These are phyloP conservation scores for Phytophthora macrochlamydospora DNA, from an alignment of 352 stramenopile species.

Conservation along the genomic window DNA sequence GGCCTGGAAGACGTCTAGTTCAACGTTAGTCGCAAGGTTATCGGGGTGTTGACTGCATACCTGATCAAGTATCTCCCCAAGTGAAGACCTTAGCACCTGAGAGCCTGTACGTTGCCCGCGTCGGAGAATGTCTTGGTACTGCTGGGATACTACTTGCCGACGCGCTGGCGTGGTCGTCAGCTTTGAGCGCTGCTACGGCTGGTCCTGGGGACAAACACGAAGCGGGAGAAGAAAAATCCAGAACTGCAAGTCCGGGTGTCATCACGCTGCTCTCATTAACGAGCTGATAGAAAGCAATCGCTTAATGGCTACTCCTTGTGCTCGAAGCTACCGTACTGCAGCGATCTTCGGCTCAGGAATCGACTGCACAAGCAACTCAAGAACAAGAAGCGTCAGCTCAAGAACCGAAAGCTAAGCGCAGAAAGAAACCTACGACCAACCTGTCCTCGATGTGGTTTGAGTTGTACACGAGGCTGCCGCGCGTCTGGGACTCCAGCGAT, in stretches of 20 bases:
- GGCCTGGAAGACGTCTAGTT: neutral
- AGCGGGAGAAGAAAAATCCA: too few species aligned
- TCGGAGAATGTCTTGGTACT: neutral
- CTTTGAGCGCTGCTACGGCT: too few species aligned
- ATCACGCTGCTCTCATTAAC: too few species aligned
- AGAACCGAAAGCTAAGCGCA: conserved; percentile 10
- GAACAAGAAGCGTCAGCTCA: conserved; percentile 2
- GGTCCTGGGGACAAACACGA: too few species aligned
- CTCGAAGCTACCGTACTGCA: neutral
- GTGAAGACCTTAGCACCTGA: conserved; percentile 2
- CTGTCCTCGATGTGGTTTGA: conserved; percentile 10
- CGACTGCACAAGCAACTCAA: neutral
- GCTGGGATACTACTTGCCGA: neutral
- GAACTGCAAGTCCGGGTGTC: too few species aligned
- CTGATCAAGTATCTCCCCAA: conserved; percentile 5
- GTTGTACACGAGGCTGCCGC: conserved; percentile 8
- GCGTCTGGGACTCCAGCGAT: neutral
- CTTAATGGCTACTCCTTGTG: too few species aligned
- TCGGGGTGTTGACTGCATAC: conserved; percentile 4
- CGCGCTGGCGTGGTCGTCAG: too few species aligned
- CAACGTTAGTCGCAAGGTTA: conserved; percentile 2
- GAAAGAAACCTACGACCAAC: conserved; percentile 7
- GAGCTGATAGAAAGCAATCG: too few species aligned
- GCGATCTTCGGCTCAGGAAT: neutral
- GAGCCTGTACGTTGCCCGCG: neutral